Conservation (phyloP, 129 eudicot species). For the Oenanthe sinensis region DNA sequence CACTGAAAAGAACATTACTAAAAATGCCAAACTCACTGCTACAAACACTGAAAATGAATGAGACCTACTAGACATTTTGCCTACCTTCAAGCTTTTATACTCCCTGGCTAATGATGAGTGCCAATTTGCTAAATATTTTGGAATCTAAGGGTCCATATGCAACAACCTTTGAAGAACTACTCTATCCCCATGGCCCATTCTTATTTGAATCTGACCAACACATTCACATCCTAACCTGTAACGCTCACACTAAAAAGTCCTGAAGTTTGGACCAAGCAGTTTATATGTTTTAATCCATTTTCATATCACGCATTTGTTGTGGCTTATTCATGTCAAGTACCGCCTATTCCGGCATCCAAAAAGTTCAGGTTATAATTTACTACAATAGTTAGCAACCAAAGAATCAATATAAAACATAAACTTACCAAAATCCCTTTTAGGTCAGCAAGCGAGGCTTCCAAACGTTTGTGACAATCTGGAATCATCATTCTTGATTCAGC, state of each 20-base stretch:
- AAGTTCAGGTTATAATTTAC: background rate
- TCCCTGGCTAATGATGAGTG: background rate
- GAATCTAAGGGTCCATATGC: background rate
- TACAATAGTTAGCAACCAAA: background rate
- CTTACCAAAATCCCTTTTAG: conserved; percentile 73
- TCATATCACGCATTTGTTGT: background rate
- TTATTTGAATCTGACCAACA: background rate
- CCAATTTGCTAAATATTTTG: background rate
- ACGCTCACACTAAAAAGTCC: background rate
- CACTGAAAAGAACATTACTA: background rate
- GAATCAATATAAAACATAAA: background rate
- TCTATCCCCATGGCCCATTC: background rate
- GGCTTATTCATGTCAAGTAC: background rate
- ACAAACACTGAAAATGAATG: background rate
- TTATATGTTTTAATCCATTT: background rate
- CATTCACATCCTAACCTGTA: background rate
- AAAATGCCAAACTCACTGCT: background rate
- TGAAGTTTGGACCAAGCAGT: background rate
- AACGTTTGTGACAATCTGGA: conserved; percentile 85
- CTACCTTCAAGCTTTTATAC: background rate
- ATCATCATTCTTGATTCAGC: conserved; percentile 98
- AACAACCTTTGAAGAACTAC: background rate
- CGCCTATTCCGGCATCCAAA: background rate
- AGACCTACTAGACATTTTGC: background rate
- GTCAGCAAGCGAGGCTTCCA: conserved; percentile 69